These are phyloP conservation scores for Iberis pinnata DNA, from an alignment of 345 rosid genomes.

Conservation along the genomic window DNA sequence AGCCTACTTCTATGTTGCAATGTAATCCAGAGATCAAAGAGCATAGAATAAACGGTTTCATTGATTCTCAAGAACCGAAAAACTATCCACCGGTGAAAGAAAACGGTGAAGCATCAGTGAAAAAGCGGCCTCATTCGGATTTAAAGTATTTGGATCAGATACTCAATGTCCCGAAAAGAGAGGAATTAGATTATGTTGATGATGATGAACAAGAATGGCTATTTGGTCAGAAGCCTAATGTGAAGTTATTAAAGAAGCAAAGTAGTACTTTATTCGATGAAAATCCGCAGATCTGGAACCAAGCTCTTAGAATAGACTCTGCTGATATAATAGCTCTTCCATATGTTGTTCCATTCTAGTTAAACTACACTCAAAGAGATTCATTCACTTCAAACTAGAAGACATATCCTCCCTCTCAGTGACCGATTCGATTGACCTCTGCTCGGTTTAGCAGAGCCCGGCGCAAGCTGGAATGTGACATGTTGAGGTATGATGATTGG, in stretches of 20 bases:
- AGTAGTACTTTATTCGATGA: conserved; percentile 14
- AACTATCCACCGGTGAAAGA: conserved; percentile 30
- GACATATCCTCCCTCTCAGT: conserved; percentile 1
- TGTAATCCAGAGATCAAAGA: conserved; percentile 35
- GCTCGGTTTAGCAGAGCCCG: background rate
- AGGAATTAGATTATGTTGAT: conserved; percentile 36
- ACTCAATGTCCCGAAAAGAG: conserved; percentile 49
- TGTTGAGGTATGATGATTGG: conserved; percentile 1
- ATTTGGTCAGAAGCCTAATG: conserved; percentile 25
- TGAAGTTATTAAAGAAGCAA: conserved; percentile 28
- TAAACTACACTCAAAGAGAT: background rate
- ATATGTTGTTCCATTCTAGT: conserved; percentile 77
- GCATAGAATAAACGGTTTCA: conserved; percentile 37
- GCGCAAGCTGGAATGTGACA: background rate
- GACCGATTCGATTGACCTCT: conserved; percentile 15
- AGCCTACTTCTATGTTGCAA: conserved; percentile 22
- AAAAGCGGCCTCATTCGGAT: conserved; percentile 61
- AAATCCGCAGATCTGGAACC: conserved; percentile 50
- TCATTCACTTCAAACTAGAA: conserved; percentile 2
- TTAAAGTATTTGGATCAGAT: conserved; percentile 45
- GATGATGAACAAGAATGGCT: conserved; percentile 61
- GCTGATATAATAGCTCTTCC: conserved; percentile 65
- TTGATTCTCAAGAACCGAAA: conserved; percentile 26
- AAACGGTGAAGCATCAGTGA: conserved; percentile 32
- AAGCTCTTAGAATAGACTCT: conserved; percentile 47